Percentiles rank a stretch among this genome's conserved stretches.
phyloP scores from a whole-genome alignment of 2,329 filamentous ascomycete species.

The Anthostomella pinea region DNA sequence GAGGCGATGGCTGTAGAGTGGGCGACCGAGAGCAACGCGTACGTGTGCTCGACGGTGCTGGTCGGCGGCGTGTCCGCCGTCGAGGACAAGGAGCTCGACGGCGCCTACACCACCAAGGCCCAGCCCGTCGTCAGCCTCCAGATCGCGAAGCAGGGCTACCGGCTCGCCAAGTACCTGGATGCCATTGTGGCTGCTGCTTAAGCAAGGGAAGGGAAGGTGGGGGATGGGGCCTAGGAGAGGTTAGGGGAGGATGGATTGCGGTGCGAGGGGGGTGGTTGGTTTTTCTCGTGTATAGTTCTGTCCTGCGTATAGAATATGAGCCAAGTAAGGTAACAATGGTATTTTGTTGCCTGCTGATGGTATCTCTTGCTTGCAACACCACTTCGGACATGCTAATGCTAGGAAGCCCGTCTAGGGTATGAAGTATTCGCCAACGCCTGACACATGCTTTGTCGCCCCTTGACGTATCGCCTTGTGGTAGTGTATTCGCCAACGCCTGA shows the following conservation, averaged over 20 bases:
- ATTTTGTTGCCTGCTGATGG: not conserved
- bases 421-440: too few species aligned
- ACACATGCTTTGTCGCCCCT: too few species aligned
- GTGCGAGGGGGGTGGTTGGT: not conserved
- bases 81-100: conserved; percentile 38
- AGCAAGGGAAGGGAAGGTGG: not conserved
- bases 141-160: conserved; percentile 44
- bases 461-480: too few species aligned
- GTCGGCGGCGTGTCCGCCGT: conserved; percentile 36
- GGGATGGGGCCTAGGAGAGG: not conserved
- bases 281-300: not conserved
- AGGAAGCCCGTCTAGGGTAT: too few species aligned
- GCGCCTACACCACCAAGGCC: conserved; percentile 38
- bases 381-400: too few species aligned
- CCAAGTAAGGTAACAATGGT: not conserved
- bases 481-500: too few species aligned
- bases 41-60: conserved; percentile 43
- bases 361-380: too few species aligned
- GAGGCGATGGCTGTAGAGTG: conserved; percentile 34
- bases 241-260: not conserved
- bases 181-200: conserved; percentile 29
- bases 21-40: conserved; percentile 41
- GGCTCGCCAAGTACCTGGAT: conserved; percentile 34
- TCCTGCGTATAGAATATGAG: not conserved
- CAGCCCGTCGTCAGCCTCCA: conserved; percentile 40